Conservation (phyloP, 1,284 basidiomycete genomes). For the Moesziomyces antarcticus region DNA sequence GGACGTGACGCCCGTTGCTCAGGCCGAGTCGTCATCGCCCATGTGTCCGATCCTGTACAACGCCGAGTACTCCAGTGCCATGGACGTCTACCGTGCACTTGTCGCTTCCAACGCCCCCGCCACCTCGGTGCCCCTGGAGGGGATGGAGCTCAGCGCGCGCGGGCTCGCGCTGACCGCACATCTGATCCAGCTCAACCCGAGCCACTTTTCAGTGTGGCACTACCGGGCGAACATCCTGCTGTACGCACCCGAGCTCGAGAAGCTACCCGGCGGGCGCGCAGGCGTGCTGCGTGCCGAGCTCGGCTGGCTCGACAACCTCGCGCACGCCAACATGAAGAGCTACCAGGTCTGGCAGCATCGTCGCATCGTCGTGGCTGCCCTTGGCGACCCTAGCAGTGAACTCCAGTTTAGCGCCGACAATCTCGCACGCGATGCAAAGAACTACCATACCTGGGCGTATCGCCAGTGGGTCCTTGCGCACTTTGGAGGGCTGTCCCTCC, state of each 20-base stretch:
- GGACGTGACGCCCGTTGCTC: conserved; percentile 53
- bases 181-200: conserved; percentile 57
- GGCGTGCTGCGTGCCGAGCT: conserved; percentile 43
- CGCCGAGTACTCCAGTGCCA: conserved; percentile 55
- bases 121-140: not conserved
- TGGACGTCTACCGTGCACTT: conserved; percentile 62
- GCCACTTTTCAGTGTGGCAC: conserved; percentile 62
- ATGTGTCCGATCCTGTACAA: conserved; percentile 65
- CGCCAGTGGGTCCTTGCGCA: conserved; percentile 62
- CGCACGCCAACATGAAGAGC: conserved; percentile 61
- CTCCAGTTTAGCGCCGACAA: conserved; percentile 49
- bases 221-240: conserved; percentile 58
- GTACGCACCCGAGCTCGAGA: conserved; percentile 13
- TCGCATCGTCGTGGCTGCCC: conserved; percentile 44
- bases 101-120: conserved; percentile 15
- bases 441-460: conserved; percentile 67
- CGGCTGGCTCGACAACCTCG: conserved; percentile 53
- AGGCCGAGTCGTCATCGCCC: conserved; percentile 56
- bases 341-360: conserved; percentile 67
- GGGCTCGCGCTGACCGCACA: conserved; percentile 57
- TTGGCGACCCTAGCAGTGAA: conserved; percentile 52
- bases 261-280: not conserved
- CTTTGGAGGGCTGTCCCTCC: conserved; percentile 52
- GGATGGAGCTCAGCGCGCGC: conserved; percentile 45
- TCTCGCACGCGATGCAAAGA: conserved; percentile 56